Percentiles rank a stretch among this genome's conserved stretches.
Evolutionary conservation across 306 rosid genomes (phyloP).

Genomic region (Ceratonia siliqua): DNA sequence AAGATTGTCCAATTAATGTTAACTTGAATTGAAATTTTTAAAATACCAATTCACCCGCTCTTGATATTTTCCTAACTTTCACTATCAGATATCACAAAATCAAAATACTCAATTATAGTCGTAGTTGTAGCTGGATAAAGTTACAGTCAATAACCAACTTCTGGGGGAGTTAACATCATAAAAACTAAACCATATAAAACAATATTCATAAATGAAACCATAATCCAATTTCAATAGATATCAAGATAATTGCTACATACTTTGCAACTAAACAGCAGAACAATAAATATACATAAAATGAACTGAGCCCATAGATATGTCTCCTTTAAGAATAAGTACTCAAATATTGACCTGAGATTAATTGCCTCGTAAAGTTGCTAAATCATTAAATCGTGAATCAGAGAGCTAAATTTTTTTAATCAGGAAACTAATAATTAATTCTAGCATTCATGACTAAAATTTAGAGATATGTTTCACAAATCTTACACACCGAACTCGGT

Average conservation of each 20-base stretch:
- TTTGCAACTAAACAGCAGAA: not conserved
- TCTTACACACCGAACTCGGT: too few relatives aligned
- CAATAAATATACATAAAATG: not conserved
- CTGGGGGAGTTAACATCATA: not conserved
- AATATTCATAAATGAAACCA: not conserved
- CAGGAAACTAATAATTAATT: too few relatives aligned
- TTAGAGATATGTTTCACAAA: not conserved
- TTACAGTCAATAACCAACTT: not conserved
- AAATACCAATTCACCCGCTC: too few relatives aligned
- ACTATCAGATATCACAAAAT: constrained; percentile 14
- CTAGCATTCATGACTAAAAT: too few relatives aligned
- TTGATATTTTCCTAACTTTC: too few relatives aligned
- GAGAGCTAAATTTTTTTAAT: too few relatives aligned
- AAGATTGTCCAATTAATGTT: too few relatives aligned
- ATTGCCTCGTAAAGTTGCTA: not conserved
- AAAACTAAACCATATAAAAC: constrained; percentile 4
- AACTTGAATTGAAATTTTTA: too few relatives aligned
- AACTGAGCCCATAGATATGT: not conserved
- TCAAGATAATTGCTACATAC: not conserved
- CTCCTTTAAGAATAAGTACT: not conserved
- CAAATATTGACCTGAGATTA: not conserved
- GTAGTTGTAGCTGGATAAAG: too few relatives aligned
- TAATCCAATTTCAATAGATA: not conserved
- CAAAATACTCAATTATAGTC: too few relatives aligned
- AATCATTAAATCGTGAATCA: too few relatives aligned